A percentile compares a stretch with the other conserved stretches of the same genome.
These are phyloP conservation scores for Physaria fendleri DNA, from an alignment of 345 rosid species.

Conservation along the genomic window DNA sequence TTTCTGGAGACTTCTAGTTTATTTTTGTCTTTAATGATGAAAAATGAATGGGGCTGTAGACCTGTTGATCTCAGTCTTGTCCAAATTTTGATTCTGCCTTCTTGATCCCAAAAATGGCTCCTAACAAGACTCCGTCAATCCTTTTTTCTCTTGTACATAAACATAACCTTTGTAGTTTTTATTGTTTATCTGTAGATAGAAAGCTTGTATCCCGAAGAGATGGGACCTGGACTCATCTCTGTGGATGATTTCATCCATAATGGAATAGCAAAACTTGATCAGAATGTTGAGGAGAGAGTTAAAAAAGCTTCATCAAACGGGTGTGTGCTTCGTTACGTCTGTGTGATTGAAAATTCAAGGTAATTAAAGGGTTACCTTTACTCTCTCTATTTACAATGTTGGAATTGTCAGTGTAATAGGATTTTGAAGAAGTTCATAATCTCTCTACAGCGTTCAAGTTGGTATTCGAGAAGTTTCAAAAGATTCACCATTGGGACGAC, in stretches of 20 bases:
- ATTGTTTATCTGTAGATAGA: slow-evolving; percentile 46
- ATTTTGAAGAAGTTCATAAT: slow-evolving; percentile 7
- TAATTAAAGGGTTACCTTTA: slow-evolving; percentile 22
- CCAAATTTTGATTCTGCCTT: neutral
- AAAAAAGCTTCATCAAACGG: slow-evolving; percentile 61
- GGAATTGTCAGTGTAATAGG: neutral
- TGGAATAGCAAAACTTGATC: slow-evolving; percentile 62
- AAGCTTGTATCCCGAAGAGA: slow-evolving; percentile 78
- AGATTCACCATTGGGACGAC: slow-evolving; percentile 75
- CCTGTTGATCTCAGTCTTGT: neutral
- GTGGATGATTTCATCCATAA: slow-evolving; percentile 59
- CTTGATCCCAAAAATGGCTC: neutral
- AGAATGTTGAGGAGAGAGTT: slow-evolving; percentile 54
- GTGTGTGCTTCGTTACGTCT: slow-evolving; percentile 86
- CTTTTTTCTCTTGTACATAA: neutral
- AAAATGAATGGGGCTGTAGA: neutral
- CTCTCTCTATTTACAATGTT: neutral
- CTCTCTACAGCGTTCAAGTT: slow-evolving; percentile 61
- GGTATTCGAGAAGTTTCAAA: slow-evolving; percentile 85
- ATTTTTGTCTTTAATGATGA: neutral
- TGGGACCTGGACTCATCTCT: slow-evolving; percentile 63
- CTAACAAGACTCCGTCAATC: neutral
- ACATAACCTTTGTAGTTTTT: neutral
- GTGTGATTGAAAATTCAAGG: slow-evolving; percentile 76
- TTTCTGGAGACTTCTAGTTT: neutral